Evolutionary conservation across 805 yeast genomes (phyloP).

Genomic region (Middelhovenomyces tepae): DNA sequence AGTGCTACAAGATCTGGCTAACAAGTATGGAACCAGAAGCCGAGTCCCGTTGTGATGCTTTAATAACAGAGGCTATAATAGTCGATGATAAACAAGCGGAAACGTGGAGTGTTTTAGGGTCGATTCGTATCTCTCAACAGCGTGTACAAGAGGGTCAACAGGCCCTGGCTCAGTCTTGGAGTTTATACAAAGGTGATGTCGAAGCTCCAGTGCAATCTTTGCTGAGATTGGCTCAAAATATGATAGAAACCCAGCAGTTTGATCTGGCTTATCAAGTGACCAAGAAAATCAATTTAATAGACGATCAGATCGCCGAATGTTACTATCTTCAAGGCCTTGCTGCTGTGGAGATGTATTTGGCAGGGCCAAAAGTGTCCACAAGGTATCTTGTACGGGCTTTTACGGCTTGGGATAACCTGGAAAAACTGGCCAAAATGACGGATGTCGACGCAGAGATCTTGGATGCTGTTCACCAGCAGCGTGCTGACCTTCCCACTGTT

Average conservation of each 20-base stretch:
- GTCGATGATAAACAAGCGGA: conserved; percentile 56
- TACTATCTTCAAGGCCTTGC: conserved; percentile 80
- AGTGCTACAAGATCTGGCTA: conserved; percentile 65
- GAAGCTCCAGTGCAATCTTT: conserved; percentile 30
- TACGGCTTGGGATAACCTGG: conserved; percentile 32
- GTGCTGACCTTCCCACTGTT: conserved; percentile 50
- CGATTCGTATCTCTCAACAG: conserved; percentile 85
- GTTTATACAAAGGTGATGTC: conserved; percentile 45
- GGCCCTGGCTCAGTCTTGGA: conserved; percentile 67
- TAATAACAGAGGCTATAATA: conserved; percentile 55
- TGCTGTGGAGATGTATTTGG: conserved; percentile 26
- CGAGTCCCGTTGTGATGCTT: conserved; percentile 65
- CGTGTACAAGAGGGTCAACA: conserved; percentile 59
- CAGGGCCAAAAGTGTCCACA: conserved; percentile 29
- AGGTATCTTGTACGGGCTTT: conserved; percentile 32
- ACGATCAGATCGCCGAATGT: conserved; percentile 76
- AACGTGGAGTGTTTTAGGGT: conserved; percentile 71
- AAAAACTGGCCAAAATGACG: conserved; percentile 32
- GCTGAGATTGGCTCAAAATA: conserved; percentile 59
- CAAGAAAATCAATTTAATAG: conserved; percentile 58
- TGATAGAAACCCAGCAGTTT: conserved; percentile 66
- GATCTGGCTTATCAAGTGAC: conserved; percentile 64
- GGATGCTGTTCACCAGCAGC: conserved; percentile 42
- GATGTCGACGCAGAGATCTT: conserved; percentile 53
- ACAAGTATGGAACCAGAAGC: conserved; percentile 94